Evolutionary conservation across 441 rosid species (phyloP).

Genomic region (Mallotus japonicus): DNA sequence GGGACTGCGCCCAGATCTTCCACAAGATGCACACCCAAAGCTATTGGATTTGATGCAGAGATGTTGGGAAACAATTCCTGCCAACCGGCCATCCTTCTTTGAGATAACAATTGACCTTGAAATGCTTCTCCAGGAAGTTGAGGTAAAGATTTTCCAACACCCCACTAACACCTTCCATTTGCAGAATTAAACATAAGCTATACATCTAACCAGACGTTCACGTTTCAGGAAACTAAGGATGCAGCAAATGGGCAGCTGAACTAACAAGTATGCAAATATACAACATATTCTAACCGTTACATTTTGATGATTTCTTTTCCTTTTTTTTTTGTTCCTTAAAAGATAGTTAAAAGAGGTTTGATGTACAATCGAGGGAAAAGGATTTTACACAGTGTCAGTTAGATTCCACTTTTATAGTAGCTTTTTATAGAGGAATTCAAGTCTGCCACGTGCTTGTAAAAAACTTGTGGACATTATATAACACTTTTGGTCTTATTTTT

Average conservation of each 20-base stretch:
- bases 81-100: conserved; percentile 52
- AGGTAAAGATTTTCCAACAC: conserved; percentile 33
- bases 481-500: too few relatives aligned
- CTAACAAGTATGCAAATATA: not conserved
- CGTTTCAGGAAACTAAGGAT: conserved; percentile 36
- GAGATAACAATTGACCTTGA: conserved; percentile 55
- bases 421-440: not conserved
- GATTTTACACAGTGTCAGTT: conserved; percentile 7
- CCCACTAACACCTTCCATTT: not conserved
- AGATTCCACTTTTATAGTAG: not conserved
- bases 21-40: conserved; percentile 50
- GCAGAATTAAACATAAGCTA: not conserved
- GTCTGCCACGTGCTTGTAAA: too few relatives aligned
- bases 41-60: conserved; percentile 58
- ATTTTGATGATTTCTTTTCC: conserved; percentile 17
- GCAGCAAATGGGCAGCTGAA: conserved; percentile 40
- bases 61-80: conserved; percentile 68
- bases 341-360: conserved; percentile 19
- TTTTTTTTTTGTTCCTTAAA: not conserved
- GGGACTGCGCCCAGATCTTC: conserved; percentile 74
- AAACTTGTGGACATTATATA: too few relatives aligned
- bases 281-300: conserved; percentile 15
- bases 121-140: conserved; percentile 39
- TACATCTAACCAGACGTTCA: conserved; percentile 16
- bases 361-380: conserved; percentile 28